phyloP scores from a whole-genome alignment of 2,329 filamentous ascomycete species.

The Fusarium gaditjirri region DNA sequence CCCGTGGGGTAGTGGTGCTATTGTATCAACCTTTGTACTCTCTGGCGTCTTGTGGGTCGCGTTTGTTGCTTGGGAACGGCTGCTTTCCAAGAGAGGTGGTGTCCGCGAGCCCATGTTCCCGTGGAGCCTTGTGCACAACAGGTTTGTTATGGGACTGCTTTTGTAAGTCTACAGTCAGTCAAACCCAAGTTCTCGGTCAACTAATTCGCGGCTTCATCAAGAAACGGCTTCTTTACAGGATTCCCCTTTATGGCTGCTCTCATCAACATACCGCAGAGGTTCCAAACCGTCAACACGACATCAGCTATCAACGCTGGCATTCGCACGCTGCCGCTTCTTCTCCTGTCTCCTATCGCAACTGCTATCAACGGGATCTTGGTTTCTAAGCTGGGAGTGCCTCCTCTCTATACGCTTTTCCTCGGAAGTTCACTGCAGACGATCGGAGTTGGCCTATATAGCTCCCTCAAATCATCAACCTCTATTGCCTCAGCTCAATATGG shows the following conservation, averaged over 20 bases:
- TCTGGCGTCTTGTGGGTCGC: slow-evolving; percentile 6
- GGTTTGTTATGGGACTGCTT: neutral
- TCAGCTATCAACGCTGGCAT: slow-evolving; percentile 20
- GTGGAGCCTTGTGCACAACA: neutral
- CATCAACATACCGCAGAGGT: slow-evolving; percentile 29
- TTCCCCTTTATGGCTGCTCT: slow-evolving; percentile 29
- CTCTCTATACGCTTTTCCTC: slow-evolving; percentile 18
- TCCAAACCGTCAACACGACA: slow-evolving; percentile 16
- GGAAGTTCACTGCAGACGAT: slow-evolving; percentile 18
- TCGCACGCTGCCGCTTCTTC: slow-evolving; percentile 16
- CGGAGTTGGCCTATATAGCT: slow-evolving; percentile 27
- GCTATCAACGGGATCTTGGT: slow-evolving; percentile 16
- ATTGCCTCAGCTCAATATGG: slow-evolving; percentile 13
- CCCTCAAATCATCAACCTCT: neutral
- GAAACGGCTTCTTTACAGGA: slow-evolving; percentile 15
- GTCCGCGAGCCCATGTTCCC: neutral
- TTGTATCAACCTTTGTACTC: slow-evolving; percentile 46
- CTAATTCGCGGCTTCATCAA: neutral
- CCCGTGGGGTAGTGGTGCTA: slow-evolving; percentile 53
- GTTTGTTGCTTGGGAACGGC: slow-evolving; percentile 20
- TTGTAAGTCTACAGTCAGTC: neutral
- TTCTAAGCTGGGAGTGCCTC: slow-evolving; percentile 18
- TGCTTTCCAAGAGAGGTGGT: neutral
- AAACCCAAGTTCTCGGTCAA: neutral
- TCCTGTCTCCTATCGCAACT: slow-evolving; percentile 23